Percentiles rank a stretch among this genome's conserved stretches.
phyloP scores from a whole-genome alignment of 2,329 filamentous ascomycete species.

The Fusarium mangiferae region DNA sequence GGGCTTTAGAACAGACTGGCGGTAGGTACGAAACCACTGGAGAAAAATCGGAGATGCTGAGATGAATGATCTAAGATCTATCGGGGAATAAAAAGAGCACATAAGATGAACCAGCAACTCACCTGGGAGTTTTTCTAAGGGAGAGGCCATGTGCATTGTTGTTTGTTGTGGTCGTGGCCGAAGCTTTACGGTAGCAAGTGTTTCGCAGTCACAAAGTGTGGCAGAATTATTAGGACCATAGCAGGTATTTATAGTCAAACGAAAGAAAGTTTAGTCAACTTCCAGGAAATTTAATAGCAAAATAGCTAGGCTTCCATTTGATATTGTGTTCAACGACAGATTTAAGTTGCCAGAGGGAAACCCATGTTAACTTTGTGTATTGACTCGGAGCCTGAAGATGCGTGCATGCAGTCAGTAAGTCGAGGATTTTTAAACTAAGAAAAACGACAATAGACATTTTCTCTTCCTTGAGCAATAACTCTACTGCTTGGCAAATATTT shows the following conservation, averaged over 20 bases:
- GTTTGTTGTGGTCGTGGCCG: neutral
- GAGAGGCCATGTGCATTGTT: neutral
- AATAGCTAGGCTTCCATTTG: neutral
- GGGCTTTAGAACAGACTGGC: neutral
- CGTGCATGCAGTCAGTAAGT: neutral
- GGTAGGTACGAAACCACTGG: neutral
- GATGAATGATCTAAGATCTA: neutral
- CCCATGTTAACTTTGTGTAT: too few species aligned
- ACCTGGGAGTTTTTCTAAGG: neutral
- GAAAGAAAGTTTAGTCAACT: too few species aligned
- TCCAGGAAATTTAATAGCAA: neutral
- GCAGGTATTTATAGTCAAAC: neutral
- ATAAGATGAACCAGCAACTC: neutral
- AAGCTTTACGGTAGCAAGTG: neutral
- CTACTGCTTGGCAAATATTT: neutral
- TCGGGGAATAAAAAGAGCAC: neutral
- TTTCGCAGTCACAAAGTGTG: neutral
- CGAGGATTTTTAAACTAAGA: neutral
- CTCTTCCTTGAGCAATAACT: neutral
- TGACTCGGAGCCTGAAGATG: neutral
- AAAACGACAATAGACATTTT: too few species aligned
- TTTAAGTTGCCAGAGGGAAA: neutral
- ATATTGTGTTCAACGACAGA: fast-evolving
- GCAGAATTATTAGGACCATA: too few species aligned
- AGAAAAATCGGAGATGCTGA: neutral